These are phyloP conservation scores for Cladosporium colombiae DNA, from an alignment of 2,329 filamentous ascomycete genomes.

Conservation along the genomic window DNA sequence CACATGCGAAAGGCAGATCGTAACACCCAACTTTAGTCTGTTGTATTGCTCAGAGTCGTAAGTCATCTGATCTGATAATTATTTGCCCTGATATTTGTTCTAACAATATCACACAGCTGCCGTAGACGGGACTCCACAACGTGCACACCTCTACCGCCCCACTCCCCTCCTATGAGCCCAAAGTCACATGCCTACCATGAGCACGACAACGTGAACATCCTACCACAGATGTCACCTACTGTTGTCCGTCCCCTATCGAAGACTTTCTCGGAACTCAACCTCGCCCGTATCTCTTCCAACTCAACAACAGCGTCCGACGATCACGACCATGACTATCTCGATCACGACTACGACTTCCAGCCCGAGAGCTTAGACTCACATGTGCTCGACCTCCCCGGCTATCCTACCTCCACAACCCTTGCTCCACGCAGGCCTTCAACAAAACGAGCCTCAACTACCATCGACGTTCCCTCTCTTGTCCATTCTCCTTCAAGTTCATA, in stretches of 20 bases:
- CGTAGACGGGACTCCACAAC: constrained; percentile 48
- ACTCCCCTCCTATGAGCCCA: constrained; percentile 36
- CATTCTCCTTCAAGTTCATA: constrained; percentile 50
- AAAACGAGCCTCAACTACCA: constrained; percentile 31
- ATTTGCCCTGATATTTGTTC: constrained; percentile 17
- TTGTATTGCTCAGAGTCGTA: constrained; percentile 68
- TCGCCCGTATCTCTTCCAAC: constrained; percentile 67
- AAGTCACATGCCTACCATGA: constrained; percentile 25
- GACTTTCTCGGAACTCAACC: constrained; percentile 46
- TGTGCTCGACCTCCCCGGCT: constrained; percentile 15
- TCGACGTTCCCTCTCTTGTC: constrained; percentile 46
- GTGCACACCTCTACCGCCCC: constrained; percentile 14
- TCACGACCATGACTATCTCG: not conserved
- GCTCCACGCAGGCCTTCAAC: not conserved
- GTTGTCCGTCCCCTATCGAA: constrained; percentile 38
- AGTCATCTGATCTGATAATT: constrained; percentile 27
- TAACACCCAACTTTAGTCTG: constrained; percentile 59
- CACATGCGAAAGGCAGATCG: constrained; percentile 66
- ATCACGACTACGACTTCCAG: constrained; percentile 17
- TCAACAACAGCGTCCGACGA: constrained; percentile 11
- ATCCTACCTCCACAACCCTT: constrained; percentile 11
- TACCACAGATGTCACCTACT: constrained; percentile 51
- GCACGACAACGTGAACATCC: constrained; percentile 41
- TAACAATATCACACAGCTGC: constrained; percentile 40
- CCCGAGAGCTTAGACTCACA: constrained; percentile 9